Evolutionary conservation across 2,329 filamentous ascomycete genomes (phyloP).

Genomic region (Metarhizium album): DNA sequence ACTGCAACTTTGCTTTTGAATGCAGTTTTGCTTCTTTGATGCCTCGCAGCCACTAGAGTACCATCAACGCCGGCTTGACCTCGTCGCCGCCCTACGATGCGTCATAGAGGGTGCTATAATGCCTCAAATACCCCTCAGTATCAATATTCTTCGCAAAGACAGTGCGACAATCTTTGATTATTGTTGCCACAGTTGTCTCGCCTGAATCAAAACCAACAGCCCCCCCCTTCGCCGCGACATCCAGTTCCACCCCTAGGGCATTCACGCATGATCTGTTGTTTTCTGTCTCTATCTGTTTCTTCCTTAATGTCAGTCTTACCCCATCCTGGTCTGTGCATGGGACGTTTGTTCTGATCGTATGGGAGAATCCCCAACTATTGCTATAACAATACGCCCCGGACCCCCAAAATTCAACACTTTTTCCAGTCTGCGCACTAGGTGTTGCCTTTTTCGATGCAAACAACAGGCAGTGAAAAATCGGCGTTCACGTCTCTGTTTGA

Average conservation of each 20-base stretch:
- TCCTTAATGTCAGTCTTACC: not conserved
- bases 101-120: conserved; percentile 7
- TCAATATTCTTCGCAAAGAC: not conserved
- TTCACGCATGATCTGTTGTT: not conserved
- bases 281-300: conserved; percentile 1
- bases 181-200: conserved; percentile 6
- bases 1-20: conserved; percentile 7
- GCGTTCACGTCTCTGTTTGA: conserved; percentile 4
- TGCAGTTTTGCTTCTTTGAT: conserved; percentile 5
- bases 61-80: not conserved
- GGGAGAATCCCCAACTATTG: not conserved
- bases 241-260: not conserved
- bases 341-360: not conserved
- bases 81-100: conserved; percentile 4
- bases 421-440: conserved; percentile 5
- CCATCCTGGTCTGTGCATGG: conserved; percentile 1
- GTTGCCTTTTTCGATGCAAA: conserved; percentile 6
- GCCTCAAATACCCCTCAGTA: conserved; percentile 3
- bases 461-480: conserved; percentile 1
- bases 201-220: not conserved
- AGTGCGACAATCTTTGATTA: conserved; percentile 4
- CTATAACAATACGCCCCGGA: conserved; percentile 7
- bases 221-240: conserved; percentile 1
- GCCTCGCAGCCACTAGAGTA: not conserved
- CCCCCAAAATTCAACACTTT: conserved; percentile 1